Conservation (phyloP, 345 rosid genomes). For the Boechera retrofracta region DNA sequence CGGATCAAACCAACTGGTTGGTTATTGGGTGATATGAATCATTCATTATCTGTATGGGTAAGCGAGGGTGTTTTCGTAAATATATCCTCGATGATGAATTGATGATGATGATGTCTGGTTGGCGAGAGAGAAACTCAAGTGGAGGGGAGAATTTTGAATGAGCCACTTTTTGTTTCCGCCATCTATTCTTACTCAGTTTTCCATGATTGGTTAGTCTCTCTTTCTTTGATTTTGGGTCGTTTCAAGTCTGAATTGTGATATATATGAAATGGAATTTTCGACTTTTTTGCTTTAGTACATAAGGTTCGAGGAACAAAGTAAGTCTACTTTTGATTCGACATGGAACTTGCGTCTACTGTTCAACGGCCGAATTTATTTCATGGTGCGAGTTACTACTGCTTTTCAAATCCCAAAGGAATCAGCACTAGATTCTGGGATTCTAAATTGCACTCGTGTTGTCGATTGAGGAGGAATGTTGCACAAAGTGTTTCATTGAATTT, state of each 20-base stretch:
- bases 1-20: slow-evolving; percentile 35
- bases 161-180: slow-evolving; percentile 12
- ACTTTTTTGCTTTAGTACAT: not conserved
- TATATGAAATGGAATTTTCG: not conserved
- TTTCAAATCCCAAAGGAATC: slow-evolving; percentile 45
- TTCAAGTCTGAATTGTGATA: not conserved
- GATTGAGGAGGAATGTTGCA: slow-evolving; percentile 32
- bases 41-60: not conserved
- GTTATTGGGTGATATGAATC: slow-evolving; percentile 30
- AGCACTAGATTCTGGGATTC: slow-evolving; percentile 43
- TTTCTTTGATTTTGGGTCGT: not conserved
- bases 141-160: slow-evolving; percentile 20
- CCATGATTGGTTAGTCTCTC: slow-evolving; percentile 48
- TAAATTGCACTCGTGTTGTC: slow-evolving; percentile 33
- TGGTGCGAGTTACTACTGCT: slow-evolving; percentile 37
- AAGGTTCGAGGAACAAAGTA: slow-evolving; percentile 12
- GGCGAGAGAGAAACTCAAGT: slow-evolving; percentile 10
- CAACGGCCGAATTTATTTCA: slow-evolving; percentile 50
- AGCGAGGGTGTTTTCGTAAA: slow-evolving; percentile 22
- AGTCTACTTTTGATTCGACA: slow-evolving; percentile 40
- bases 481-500: slow-evolving; percentile 29
- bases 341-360: slow-evolving; percentile 64
- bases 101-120: slow-evolving; percentile 31
- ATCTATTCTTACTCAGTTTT: not conserved
- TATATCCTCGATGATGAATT: too few species aligned